Conservation (phyloP, 768 basidiomycete species). For the Collybiopsis confluens region DNA sequence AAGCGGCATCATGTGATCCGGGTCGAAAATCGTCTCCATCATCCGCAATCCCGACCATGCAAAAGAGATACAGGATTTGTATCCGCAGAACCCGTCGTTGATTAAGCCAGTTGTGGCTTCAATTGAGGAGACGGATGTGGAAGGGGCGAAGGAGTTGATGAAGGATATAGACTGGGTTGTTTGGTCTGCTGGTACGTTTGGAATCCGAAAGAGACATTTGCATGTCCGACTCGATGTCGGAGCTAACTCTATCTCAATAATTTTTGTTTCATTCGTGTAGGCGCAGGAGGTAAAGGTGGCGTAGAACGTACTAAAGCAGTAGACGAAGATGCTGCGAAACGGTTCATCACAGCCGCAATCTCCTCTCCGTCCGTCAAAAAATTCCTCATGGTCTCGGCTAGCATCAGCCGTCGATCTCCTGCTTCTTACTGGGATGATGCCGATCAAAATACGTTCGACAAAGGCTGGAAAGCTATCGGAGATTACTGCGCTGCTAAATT, state of each 20-base stretch:
- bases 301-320: slow-evolving; percentile 7
- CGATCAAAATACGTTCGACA: not conserved
- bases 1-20: too few species aligned
- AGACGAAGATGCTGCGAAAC: slow-evolving; percentile 4
- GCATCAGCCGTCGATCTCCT: not conserved
- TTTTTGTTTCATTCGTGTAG: too few species aligned
- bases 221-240: not conserved
- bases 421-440: slow-evolving; percentile 7
- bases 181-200: slow-evolving; percentile 5
- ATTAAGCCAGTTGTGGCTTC: slow-evolving; percentile 2
- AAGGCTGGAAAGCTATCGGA: not conserved
- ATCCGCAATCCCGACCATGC: slow-evolving; percentile 8
- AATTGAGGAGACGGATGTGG: slow-evolving; percentile 7
- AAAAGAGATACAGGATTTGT: not conserved
- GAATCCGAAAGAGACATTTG: not conserved
- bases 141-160: slow-evolving; percentile 5
- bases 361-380: slow-evolving; percentile 5
- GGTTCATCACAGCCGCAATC: slow-evolving; percentile 7
- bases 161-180: slow-evolving; percentile 5
- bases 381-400: slow-evolving; percentile 8
- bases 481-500: slow-evolving; percentile 5
- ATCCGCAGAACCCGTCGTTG: not conserved
- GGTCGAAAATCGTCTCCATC: slow-evolving; percentile 2
- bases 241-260: too few species aligned
- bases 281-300: slow-evolving; percentile 7